A percentile compares a stretch with the other conserved stretches of the same genome.
These are phyloP conservation scores for Arthrobotrys megalospora DNA, from an alignment of 2,329 filamentous ascomycete species.

Conservation along the genomic window DNA sequence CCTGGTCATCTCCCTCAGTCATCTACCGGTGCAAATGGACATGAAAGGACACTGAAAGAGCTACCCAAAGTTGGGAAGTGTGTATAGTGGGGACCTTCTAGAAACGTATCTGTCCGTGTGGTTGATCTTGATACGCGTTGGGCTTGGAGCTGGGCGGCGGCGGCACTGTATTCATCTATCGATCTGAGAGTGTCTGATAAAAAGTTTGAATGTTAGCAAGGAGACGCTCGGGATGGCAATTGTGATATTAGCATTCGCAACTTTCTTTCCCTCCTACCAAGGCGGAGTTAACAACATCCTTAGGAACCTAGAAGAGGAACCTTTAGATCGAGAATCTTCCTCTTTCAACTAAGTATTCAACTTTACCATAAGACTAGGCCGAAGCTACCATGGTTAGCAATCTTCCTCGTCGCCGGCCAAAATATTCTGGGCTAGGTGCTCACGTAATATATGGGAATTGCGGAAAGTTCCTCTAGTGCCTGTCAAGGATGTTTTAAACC, in stretches of 20 bases:
- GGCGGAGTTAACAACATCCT: neutral
- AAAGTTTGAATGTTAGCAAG: slow-evolving; percentile 4
- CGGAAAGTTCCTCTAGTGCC: no score
- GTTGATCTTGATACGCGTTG: no score
- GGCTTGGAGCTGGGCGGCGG: neutral
- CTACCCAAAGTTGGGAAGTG: neutral
- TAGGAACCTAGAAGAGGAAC: no score
- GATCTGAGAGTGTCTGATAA: neutral
- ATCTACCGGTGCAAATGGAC: neutral
- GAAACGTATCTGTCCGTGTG: no score
- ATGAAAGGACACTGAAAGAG: neutral
- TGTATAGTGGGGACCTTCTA: neutral
- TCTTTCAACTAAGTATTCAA: neutral
- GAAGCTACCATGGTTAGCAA: neutral
- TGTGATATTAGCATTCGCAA: neutral
- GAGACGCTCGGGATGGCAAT: neutral
- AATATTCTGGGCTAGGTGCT: neutral
- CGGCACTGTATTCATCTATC: neutral
- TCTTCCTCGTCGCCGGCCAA: neutral
- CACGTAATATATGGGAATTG: neutral
- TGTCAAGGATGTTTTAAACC: no score
- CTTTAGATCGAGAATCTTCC: neutral
- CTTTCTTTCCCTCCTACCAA: neutral
- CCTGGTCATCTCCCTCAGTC: no score
- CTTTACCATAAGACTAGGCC: neutral